These are phyloP conservation scores for Fusarium verrucosum DNA, from an alignment of 2,329 filamentous ascomycete genomes.

Conservation along the genomic window DNA sequence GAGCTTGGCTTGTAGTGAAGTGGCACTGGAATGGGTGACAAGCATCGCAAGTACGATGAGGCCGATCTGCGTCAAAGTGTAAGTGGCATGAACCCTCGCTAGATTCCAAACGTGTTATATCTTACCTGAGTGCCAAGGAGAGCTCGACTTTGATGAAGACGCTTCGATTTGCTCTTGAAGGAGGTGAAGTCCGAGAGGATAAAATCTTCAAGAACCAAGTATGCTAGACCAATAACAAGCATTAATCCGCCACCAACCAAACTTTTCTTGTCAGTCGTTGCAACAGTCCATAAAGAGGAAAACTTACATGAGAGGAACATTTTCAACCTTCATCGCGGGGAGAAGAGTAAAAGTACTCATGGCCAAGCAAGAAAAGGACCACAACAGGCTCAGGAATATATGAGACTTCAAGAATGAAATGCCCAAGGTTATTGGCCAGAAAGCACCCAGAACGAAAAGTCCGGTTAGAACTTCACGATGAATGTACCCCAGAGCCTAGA, in stretches of 20 bases:
- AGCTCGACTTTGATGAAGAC: slow-evolving; percentile 59
- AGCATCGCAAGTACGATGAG: slow-evolving; percentile 82
- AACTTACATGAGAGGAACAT: slow-evolving; percentile 75
- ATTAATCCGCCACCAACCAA: slow-evolving; percentile 81
- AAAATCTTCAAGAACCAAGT: slow-evolving; percentile 80
- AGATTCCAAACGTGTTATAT: not conserved
- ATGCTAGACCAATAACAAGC: slow-evolving; percentile 77
- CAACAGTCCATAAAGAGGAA: too few species aligned
- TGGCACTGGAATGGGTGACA: slow-evolving; percentile 86
- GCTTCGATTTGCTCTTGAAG: slow-evolving; percentile 45
- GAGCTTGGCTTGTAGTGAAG: slow-evolving; percentile 83
- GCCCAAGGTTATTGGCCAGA: slow-evolving; percentile 84
- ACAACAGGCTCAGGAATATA: slow-evolving; percentile 69
- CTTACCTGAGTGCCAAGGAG: slow-evolving; percentile 74
- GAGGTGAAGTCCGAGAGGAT: slow-evolving; percentile 58
- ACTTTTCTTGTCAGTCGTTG: slow-evolving; percentile 54
- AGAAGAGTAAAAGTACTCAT: slow-evolving; percentile 95
- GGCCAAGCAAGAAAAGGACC: slow-evolving; percentile 77
- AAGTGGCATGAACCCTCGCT: not conserved
- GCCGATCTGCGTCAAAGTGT: slow-evolving; percentile 64
- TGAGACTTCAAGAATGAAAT: slow-evolving; percentile 75
- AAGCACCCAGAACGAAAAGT: slow-evolving; percentile 77
- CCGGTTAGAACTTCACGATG: slow-evolving; percentile 86
- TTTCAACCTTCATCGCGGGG: slow-evolving; percentile 85
- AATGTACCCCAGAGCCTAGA: slow-evolving; percentile 90